phyloP scores from a whole-genome alignment of 2,329 filamentous ascomycete genomes.

The Stagonosporopsis vannaccii region DNA sequence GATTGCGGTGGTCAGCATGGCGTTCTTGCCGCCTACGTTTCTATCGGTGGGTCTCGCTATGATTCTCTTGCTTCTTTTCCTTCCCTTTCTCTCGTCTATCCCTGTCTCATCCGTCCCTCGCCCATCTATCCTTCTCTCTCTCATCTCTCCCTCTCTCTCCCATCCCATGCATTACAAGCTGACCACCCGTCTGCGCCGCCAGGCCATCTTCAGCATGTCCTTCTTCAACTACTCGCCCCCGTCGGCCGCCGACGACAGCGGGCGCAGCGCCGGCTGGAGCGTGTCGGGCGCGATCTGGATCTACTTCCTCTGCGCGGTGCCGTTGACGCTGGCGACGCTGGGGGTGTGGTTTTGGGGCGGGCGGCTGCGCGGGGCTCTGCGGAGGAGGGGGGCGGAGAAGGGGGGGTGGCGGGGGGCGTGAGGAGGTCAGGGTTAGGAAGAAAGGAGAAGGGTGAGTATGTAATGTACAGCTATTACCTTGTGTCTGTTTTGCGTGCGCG shows the following conservation, averaged over 20 bases:
- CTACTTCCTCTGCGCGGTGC: slow-evolving; percentile 27
- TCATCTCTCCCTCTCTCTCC: not conserved
- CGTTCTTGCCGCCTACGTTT: slow-evolving; percentile 31
- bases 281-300: slow-evolving; percentile 31
- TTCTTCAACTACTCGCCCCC: slow-evolving; percentile 28
- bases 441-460: too few species aligned
- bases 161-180: not conserved
- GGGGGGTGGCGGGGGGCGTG: not conserved
- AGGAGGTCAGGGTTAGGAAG: too few species aligned
- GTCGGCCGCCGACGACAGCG: too few species aligned
- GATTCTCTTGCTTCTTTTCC: too few species aligned
- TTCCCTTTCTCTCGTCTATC: too few species aligned
- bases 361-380: not conserved
- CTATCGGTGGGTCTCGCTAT: slow-evolving; percentile 26
- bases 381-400: not conserved
- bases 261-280: slow-evolving; percentile 11
- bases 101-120: not conserved
- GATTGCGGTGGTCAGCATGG: slow-evolving; percentile 30
- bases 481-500: too few species aligned
- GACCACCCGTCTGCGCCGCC: too few species aligned
- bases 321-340: slow-evolving; percentile 24
- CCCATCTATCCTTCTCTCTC: not conserved
- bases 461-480: too few species aligned
- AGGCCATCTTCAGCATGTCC: slow-evolving; percentile 34
- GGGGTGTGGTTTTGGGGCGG: slow-evolving; percentile 17